Conservation (phyloP, 352 stramenopile species). For the Phytophthora pini region DNA sequence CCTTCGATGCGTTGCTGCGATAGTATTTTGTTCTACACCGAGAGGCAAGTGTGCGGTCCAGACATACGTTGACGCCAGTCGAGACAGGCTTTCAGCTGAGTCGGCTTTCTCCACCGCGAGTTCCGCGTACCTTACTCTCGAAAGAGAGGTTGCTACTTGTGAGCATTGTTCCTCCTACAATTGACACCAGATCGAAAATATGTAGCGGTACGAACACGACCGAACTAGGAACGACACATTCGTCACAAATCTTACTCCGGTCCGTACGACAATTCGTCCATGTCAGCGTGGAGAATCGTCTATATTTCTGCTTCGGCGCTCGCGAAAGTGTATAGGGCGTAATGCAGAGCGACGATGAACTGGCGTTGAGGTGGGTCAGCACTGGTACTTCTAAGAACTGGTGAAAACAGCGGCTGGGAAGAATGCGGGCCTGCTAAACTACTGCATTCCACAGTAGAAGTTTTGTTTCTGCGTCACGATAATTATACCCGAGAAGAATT, state of each 20-base stretch:
- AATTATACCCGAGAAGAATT: too few species aligned
- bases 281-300: too few species aligned
- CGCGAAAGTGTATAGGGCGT: conserved; percentile 1
- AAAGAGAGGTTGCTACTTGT: not conserved
- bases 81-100: not conserved
- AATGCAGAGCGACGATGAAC: not conserved
- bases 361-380: not conserved
- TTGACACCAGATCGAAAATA: too few species aligned
- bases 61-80: conserved; percentile 1
- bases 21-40: conserved; percentile 4
- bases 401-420: too few species aligned
- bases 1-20: conserved; percentile 1
- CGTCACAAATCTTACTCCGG: not conserved
- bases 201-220: not conserved
- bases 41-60: conserved; percentile 3
- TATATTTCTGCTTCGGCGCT: not conserved
- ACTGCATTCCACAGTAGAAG: not conserved
- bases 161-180: not conserved
- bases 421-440: too few species aligned
- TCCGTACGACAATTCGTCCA: not conserved
- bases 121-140: not conserved
- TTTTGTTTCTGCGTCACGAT: too few species aligned
- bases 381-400: not conserved
- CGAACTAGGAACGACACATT: not conserved
- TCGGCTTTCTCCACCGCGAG: not conserved